Base-by-base conservation (phyloP, 2,329 filamentous ascomycete species). In the Microdochium nivale region DNA sequence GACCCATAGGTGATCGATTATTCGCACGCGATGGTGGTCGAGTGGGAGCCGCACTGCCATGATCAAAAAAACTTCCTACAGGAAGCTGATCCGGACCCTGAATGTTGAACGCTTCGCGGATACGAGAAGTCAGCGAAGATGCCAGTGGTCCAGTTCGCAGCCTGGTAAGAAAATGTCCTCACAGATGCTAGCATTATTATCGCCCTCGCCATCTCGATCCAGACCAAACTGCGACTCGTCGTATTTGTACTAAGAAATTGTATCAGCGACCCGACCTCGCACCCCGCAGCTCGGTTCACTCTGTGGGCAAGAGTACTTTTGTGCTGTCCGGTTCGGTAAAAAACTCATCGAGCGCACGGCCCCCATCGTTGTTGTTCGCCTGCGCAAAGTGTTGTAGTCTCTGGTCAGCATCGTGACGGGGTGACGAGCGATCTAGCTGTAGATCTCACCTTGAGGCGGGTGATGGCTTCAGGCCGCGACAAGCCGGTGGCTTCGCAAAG, bases 21-120 rank as follows among this genome's bases (percentile, higher is more conserved):
- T 77, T 78, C 46, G 76, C 71, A 64, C 81, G 70, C 23, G 82
- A 85, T 1, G 82, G 82, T n/a, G 82, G 82, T 52, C 81, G 73
- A 19, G 82, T 83, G 0, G 79, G 78, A 4, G 77, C 75, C 25
- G 68, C 70, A 9, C 67, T 65, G 33, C 67, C 68, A 52, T 74
- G 73, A 23, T 44, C 40, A 19, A 44, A 44, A 47, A 66, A 64
- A 35, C 70, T 69, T 13, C 63, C 61, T 2, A 67, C 67, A 32
- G 73, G 69, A 7, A 73, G 66, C 52, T 74, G 71, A 58, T 76
- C 75, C 44, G 76, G 67, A 8, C 74, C 71, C 54, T 83, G 78
- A 54, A 84, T 75, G 56, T 77, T 74, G 60, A 83, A 84, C 16
- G 77, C 78, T 76, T 11, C 21, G 19, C n/a, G 13, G 40, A 7